phyloP scores from a whole-genome alignment of 805 yeast genomes.

The Lipomyces yamanashiensis region DNA sequence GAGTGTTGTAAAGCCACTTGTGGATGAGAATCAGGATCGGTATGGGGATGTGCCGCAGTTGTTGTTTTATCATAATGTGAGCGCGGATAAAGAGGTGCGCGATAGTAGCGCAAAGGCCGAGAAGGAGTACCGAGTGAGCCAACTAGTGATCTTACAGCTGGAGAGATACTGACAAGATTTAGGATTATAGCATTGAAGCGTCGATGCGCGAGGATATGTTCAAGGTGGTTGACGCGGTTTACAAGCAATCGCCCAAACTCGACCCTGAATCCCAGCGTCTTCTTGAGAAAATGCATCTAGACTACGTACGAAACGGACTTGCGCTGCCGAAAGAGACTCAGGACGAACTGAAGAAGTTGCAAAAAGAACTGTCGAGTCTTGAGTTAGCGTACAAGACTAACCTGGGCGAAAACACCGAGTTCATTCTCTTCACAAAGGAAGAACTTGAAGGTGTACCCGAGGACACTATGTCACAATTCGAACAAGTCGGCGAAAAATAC shows the following conservation, averaged over 20 bases:
- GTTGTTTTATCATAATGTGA: conserved; percentile 74
- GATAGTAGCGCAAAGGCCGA: conserved; percentile 72
- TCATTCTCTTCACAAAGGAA: conserved; percentile 60
- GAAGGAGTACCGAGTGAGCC: conserved; percentile 43
- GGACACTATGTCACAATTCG: conserved; percentile 63
- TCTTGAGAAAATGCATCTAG: conserved; percentile 60
- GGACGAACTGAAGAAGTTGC: conserved; percentile 60
- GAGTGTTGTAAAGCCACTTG: conserved; percentile 58
- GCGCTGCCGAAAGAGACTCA: conserved; percentile 61
- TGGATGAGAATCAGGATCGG: conserved; percentile 56
- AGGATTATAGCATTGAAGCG: conserved; percentile 65
- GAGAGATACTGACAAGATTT: conserved; percentile 38
- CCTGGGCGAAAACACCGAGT: conserved; percentile 53
- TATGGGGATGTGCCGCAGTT: conserved; percentile 55
- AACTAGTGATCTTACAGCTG: background rate
- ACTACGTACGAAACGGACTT: conserved; percentile 71
- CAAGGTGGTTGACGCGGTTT: conserved; percentile 59
- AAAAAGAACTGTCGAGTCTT: conserved; percentile 61
- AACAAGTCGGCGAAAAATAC: conserved; percentile 51
- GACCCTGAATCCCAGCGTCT: conserved; percentile 62
- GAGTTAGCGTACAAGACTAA: conserved; percentile 64
- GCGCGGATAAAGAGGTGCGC: conserved; percentile 64
- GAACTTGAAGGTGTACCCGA: conserved; percentile 77
- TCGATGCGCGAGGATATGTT: conserved; percentile 70
- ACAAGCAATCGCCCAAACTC: conserved; percentile 46